Evolutionary conservation across 306 rosid genomes (phyloP), one percentile per base, ranked within the genome.

Genomic region (Quercus dentata): DNA sequence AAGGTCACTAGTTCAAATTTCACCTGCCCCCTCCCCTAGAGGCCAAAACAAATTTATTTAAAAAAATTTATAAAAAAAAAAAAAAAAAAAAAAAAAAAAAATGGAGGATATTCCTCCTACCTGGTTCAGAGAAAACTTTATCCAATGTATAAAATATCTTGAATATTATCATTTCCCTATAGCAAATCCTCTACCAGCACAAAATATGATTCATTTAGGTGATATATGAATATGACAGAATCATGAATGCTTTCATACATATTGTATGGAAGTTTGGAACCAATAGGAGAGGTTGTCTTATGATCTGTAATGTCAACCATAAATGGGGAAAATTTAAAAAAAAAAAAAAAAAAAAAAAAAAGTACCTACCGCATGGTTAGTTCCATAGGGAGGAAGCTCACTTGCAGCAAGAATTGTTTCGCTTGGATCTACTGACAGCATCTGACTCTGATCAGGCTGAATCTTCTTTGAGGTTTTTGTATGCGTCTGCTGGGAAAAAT

Each of bases 311-410:
- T 31, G 10, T 31, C 77, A 72, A 17, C 46, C 49, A 51, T 12
- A 67, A 35, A 35, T 18, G 49, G 6, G 51, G 25, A 46, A 67
- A 67, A 9, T 4, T 25, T 13, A 1, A 41, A 44, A 23, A 35
- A 31, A 61, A 35, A 61, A 52, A 46, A 11, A 0, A 0, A 49
- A 0, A 11, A 11, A 11, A 12, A 1, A 41, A 41, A 41, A 2
- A 41, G 81, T 75, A 84, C 94, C 74, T 80, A 92, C 99, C 86
- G 85, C 98, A 84, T 90, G 76, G 63, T 75, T 79, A 73, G 96
- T 90, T 83, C 92, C 88, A 73, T 82, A 95, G 75, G 92, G 72
- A 87, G 86, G 90, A 79, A 90, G 97, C 76, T 90, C 91, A 33
- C 79, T 79, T 25, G 88, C 85, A 74, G 92, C 46, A 71, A 87